phyloP scores from a whole-genome alignment of 2,329 filamentous ascomycete species.

The Pseudogymnoascus verrucosus region DNA sequence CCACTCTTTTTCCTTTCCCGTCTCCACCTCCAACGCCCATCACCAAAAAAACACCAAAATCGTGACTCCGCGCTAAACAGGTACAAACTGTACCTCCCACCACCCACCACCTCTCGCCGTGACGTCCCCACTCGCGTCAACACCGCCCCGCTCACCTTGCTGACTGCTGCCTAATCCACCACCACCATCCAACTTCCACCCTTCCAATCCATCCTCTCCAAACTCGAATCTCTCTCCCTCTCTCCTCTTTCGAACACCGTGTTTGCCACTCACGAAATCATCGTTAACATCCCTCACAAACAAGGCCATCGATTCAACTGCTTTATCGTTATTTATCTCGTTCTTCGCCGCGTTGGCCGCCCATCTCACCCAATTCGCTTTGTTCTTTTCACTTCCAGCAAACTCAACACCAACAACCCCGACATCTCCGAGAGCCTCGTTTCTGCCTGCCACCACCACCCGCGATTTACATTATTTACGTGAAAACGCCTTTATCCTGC shows the following conservation, averaged over 20 bases:
- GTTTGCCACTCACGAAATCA: neutral
- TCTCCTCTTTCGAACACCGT: neutral
- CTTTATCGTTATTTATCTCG: neutral
- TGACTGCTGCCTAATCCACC: conserved; percentile 6
- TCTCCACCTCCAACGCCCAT: conserved; percentile 1
- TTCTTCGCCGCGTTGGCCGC: neutral
- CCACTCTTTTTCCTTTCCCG: neutral
- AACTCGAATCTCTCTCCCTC: neutral
- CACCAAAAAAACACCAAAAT: too few species aligned
- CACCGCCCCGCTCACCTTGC: neutral
- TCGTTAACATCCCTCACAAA: neutral
- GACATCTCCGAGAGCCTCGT: neutral
- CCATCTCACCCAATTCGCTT: neutral
- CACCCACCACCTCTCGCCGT: neutral
- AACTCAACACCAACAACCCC: neutral
- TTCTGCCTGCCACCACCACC: neutral
- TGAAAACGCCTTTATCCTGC: neutral
- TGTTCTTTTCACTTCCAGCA: neutral
- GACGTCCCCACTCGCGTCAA: conserved; percentile 3
- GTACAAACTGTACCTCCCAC: neutral
- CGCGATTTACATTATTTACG: neutral
- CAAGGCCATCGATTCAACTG: neutral
- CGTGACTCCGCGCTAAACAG: neutral
- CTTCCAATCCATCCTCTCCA: neutral
- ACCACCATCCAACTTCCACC: neutral